Evolutionary conservation across 208 protist genomes (phyloP).

Genomic region (Wallacemonas sp.): DNA sequence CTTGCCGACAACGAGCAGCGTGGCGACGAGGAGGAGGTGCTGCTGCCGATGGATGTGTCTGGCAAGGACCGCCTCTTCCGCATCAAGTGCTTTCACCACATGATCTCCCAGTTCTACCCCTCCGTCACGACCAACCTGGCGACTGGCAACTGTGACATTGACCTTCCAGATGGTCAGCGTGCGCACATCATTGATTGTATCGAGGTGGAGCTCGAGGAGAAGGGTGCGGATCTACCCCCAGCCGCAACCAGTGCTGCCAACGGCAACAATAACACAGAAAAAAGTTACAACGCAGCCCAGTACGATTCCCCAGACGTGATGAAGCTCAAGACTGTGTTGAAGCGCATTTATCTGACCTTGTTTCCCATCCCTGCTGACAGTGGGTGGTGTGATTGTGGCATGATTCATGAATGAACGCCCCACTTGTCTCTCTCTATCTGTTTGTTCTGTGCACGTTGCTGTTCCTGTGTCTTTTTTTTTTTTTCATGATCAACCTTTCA

Average conservation of each 20-base stretch:
- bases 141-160: conserved; percentile 62
- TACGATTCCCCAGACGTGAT: conserved; percentile 64
- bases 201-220: conserved; percentile 74
- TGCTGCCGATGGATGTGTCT: conserved; percentile 76
- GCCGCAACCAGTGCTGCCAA: conserved; percentile 12
- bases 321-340: conserved; percentile 76
- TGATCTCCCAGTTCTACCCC: conserved; percentile 89
- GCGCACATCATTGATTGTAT: conserved; percentile 82
- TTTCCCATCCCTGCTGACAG: conserved; percentile 90
- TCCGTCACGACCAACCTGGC: conserved; percentile 76
- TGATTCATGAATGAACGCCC: conserved; percentile 82
- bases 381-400: conserved; percentile 91
- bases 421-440: neutral
- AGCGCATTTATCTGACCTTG: conserved; percentile 88
- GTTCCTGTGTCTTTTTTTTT: conserved; percentile 16
- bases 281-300: conserved; percentile 37
- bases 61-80: conserved; percentile 86
- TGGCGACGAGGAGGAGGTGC: conserved; percentile 36
- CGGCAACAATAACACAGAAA: conserved; percentile 12
- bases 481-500: neutral
- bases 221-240: conserved; percentile 3
- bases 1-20: conserved; percentile 64
- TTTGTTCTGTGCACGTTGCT: conserved; percentile 26
- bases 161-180: conserved; percentile 69
- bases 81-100: conserved; percentile 92